Percentiles rank a stretch among this genome's conserved stretches.
Conservation (phyloP, 148 eudicot genomes). For the Simmondsia chinensis region DNA sequence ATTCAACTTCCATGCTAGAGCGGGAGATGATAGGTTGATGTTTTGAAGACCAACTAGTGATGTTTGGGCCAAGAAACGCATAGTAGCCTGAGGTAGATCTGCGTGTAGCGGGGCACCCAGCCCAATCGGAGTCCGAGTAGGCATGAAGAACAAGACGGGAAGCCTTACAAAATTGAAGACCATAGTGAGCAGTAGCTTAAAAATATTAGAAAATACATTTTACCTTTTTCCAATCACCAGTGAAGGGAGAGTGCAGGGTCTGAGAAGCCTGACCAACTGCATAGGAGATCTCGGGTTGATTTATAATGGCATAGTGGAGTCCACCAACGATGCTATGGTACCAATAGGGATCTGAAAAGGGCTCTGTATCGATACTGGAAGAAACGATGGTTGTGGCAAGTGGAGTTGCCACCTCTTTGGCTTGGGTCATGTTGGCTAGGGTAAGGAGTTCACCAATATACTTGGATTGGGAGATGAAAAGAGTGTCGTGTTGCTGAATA, state of each 20-base stretch:
- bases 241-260: neutral
- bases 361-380: neutral
- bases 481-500: neutral
- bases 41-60: too few species aligned
- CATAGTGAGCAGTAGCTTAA: neutral
- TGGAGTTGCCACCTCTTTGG: neutral
- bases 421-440: neutral
- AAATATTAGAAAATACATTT: conserved; percentile 6
- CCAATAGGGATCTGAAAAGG: neutral
- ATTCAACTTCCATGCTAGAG: too few species aligned
- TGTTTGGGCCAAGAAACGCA: too few species aligned
- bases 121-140: conserved; percentile 8
- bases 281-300: neutral
- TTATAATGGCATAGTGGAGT: too few species aligned
- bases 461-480: neutral
- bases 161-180: neutral
- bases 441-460: conserved; percentile 4
- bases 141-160: neutral
- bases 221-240: too few species aligned
- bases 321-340: too few species aligned
- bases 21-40: too few species aligned
- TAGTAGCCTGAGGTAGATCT: too few species aligned
- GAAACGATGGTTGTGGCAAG: neutral
- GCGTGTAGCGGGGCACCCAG: too few species aligned
- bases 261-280: neutral